Evolutionary conservation across 176 grass and related monocot species (phyloP), one percentile per base, ranked within the genome.

Genomic region (Pharus latifolius): DNA sequence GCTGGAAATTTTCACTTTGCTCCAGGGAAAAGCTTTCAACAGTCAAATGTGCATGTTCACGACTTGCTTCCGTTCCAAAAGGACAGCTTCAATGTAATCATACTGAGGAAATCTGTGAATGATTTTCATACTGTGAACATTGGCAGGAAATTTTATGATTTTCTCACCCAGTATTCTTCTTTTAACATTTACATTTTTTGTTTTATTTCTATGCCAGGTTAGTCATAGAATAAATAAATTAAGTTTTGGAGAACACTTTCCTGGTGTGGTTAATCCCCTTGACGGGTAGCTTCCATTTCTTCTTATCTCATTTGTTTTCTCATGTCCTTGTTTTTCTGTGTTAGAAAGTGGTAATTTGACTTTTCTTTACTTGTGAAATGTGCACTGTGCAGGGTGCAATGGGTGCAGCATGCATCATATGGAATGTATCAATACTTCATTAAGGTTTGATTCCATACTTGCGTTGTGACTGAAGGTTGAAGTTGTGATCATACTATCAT

Each of bases 1-100:
- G 95, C 89, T 43, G 95, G 95, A 46, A 99, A 99, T 86, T 99
- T 99, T 57, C 90, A 99, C 65, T 99, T 99, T 82, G 95, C 95
- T 53, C 95, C 95, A 47, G 95, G 95, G 17, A 99, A 99, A 87
- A 99, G 95, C 73, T 99, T 99, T 50, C 95, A 99, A 45, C 84
- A 99, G 63, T 82, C 87, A 67, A 99, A 99, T 86, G 80, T 94
- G 60, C 95, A 99, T 64, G 95, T 99, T 14, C 95, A 99, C 8
- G 95, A 99, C 40, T 82, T 99, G 79, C 87, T 99, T 80, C 95
- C 95, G 3, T 99, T 94, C 43, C 90, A 92, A 53, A 99, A 94
- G 82, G 90, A 99, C 49, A 99, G 84, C 73, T 99, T 99, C 86
- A 99, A 99, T 99, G 95, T 99, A 91, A 94, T 80, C 28, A 85